Base-by-base conservation (phyloP, 768 basidiomycete species). In the Amanita inopinata region DNA sequence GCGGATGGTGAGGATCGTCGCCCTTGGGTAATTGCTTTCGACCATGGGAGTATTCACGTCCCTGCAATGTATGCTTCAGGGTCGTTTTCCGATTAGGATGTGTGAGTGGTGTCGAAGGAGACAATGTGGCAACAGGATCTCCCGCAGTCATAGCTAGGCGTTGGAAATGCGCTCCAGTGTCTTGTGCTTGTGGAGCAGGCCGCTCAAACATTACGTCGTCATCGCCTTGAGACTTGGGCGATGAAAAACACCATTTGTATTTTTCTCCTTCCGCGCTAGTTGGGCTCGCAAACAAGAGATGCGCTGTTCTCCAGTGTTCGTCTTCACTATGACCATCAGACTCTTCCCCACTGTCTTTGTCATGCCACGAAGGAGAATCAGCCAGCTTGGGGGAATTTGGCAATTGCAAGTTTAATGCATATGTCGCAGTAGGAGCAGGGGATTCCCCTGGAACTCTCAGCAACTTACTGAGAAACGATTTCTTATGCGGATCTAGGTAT, bases 301-400 rank as follows among this genome's bases (percentile, higher is more conserved):
- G 72, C 0, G 80, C 78, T 5, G 74, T 79, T 39, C 67, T 62
- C 11, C 68, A 76, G 14, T 70, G 67, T n/a, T 70, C 74, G 35
- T 73, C 71, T 33, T 74, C 73, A 28, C 62, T 64, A 8, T 51
- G 52, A 24, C 40, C 45, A 40, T 64, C 59, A 2, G 61, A 56
- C 22, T 61, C 62, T 6, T 62, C 63, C 18, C 60, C 61, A 38
- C 58, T 63, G 15, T 61, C 62, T 22, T 46, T 51, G 24, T 17
- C 20, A 30, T 9, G 42, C 22, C 10, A 11, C 40, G 14, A 22
- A 40, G n/a, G 19, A 34, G 22, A 9, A 41, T 5, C 2, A 15
- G 27, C 18, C 27, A 27, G n/a, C 37, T 7, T 28, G 36, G 12
- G 32, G 39, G 14, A 10, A 38, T 11, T 20, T 41, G 4, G 43